Conservation (phyloP, 2,329 filamentous ascomycete species). For the Trichoderma endophyticum region DNA sequence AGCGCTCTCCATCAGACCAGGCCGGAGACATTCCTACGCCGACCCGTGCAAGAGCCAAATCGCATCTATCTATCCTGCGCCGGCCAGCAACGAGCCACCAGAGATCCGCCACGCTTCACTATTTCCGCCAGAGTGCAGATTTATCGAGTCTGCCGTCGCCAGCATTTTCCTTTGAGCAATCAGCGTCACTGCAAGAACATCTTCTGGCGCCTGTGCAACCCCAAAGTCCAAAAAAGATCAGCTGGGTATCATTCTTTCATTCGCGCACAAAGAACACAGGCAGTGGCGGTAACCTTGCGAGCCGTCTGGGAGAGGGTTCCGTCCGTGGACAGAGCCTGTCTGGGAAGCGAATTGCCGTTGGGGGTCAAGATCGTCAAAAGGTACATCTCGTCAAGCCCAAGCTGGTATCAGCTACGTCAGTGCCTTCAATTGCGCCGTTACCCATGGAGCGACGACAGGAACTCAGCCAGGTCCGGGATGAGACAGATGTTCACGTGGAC, state of each 20-base stretch:
- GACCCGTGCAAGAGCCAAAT: constrained; percentile 50
- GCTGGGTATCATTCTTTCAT: constrained; percentile 60
- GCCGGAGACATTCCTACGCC: constrained; percentile 40
- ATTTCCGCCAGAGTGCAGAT: constrained; percentile 38
- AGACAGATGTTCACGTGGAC: background rate
- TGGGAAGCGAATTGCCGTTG: constrained; percentile 30
- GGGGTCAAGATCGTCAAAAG: constrained; percentile 24
- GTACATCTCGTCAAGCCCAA: constrained; percentile 38
- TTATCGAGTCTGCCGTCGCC: constrained; percentile 23
- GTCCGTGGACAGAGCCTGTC: constrained; percentile 24
- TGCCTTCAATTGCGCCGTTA: constrained; percentile 24
- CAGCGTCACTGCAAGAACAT: constrained; percentile 30
- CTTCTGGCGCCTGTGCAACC: constrained; percentile 25
- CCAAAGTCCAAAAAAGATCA: constrained; percentile 20
- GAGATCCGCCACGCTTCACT: constrained; percentile 66
- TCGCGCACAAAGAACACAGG: constrained; percentile 33
- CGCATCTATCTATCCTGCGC: constrained; percentile 63
- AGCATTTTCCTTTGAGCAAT: constrained; percentile 38
- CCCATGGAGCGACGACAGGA: constrained; percentile 28
- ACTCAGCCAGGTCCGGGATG: background rate
- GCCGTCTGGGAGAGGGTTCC: constrained; percentile 29
- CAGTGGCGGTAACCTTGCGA: constrained; percentile 21
- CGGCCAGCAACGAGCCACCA: constrained; percentile 78
- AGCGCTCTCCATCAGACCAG: constrained; percentile 61
- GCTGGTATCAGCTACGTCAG: constrained; percentile 33